These are phyloP conservation scores for Lichtheimia corymbifera DNA, from an alignment of 371 early-diverging fungal species.

Conservation along the genomic window DNA sequence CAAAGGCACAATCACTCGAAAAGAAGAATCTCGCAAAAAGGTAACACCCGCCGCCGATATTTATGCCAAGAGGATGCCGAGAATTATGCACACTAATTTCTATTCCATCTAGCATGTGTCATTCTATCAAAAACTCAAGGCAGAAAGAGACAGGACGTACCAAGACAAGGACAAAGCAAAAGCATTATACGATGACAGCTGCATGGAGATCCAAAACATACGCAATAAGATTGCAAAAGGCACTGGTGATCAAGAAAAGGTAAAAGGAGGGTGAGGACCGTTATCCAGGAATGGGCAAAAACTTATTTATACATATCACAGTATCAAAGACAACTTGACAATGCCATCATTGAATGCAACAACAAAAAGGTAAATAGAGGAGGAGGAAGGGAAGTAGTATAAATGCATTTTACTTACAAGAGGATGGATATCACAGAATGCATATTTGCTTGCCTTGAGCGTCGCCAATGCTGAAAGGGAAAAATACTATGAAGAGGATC, in stretches of 20 bases:
- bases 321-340: conserved; percentile 57
- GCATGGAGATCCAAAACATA: conserved; percentile 63
- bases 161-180: conserved; percentile 72
- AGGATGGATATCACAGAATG: conserved; percentile 26
- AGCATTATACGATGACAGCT: conserved; percentile 72
- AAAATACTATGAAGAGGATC: conserved; percentile 62
- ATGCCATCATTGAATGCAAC: conserved; percentile 74
- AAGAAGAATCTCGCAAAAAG: conserved; percentile 79
- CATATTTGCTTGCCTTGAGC: conserved; percentile 61
- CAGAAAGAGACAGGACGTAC: conserved; percentile 67
- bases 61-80: background rate
- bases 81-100: background rate
- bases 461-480: conserved; percentile 61
- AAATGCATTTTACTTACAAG: background rate
- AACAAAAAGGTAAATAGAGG: conserved; percentile 67
- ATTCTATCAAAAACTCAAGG: conserved; percentile 65
- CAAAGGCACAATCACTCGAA: conserved; percentile 54
- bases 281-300: background rate
- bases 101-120: conserved; percentile 55
- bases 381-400: too few relatives aligned
- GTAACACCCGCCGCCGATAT: conserved; percentile 31
- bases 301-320: conserved; percentile 14
- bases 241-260: conserved; percentile 47
- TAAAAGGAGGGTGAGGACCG: conserved; percentile 10
- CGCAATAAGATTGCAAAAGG: conserved; percentile 32